Base-by-base conservation (phyloP, 2,329 filamentous ascomycete genomes). In the Ilyonectria mors-panacis region DNA sequence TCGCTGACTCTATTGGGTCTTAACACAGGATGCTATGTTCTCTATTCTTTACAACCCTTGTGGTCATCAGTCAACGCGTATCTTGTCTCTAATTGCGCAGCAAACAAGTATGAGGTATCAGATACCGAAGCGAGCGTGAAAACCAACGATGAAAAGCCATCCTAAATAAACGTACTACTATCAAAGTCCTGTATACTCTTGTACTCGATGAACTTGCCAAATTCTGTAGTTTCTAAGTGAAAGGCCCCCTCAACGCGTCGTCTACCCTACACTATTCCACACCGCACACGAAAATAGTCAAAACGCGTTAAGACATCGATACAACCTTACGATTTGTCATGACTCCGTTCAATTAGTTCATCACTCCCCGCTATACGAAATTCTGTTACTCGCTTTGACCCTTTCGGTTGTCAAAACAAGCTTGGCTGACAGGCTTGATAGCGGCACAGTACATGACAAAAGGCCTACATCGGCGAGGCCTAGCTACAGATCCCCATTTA, bases 321-420 rank as follows among this genome's bases (percentile, higher is more conserved):
- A 15, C 59, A 19, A 33, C 53, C 17, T 42, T 37, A 19, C 21
- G 28, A 57, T 55, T 37, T 48, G 51, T 55, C 59, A 47, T n/a
- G 50, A 19, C 17, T n/a, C 17, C 15, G 19, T 35, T 23, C 44
- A 57, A 15, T 10, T 42, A 10, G 33, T 8, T 15, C n/a, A 50
- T 56, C 21, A 17, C 17, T 39, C 7, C 19, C 59, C 44, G n/a
- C 26, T 50, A 23, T 23, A 28, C 13, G 7, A 50, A n/a, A 50
- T 39, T 28, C 30, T 56, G 42, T 50, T 37, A 56, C 33, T 57
- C 42, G 51, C 59, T 56, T 37, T 42, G 51, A 50, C 44, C 51
- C 23, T 35, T 50, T 50, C 44, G 44, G 51, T 19, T 56, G 45
- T 33, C 59, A 30, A 48, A 48, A 39, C 26, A 35, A 47, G 35